phyloP scores from a whole-genome alignment of 129 eudicot genomes.

The Apium graveolens region DNA sequence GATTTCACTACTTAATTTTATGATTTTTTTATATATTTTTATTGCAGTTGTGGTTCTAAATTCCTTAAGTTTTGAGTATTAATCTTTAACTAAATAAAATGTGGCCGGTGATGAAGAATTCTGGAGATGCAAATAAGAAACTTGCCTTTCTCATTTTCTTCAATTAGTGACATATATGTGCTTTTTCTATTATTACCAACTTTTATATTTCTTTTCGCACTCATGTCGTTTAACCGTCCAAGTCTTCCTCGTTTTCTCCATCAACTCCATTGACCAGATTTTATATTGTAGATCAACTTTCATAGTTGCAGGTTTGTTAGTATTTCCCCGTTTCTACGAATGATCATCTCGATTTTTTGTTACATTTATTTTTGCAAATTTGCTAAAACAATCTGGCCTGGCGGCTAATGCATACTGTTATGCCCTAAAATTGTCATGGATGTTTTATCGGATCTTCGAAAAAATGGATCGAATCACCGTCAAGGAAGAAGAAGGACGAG shows the following conservation, averaged over 20 bases:
- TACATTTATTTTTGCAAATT: not conserved
- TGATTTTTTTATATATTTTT: too few relatives aligned
- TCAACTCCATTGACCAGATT: not conserved
- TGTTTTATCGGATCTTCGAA: too few relatives aligned
- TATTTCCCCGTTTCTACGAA: not conserved
- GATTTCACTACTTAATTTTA: too few relatives aligned
- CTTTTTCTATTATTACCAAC: not conserved
- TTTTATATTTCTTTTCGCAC: not conserved
- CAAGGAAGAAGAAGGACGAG: too few relatives aligned
- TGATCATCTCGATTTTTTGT: not conserved
- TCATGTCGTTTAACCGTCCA: not conserved
- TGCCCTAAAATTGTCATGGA: too few relatives aligned
- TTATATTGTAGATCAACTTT: not conserved
- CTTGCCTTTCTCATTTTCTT: too few relatives aligned
- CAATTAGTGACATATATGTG: not conserved
- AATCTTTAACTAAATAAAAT: too few relatives aligned
- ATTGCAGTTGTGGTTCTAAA: too few relatives aligned
- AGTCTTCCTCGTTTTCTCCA: not conserved
- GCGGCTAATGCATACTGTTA: not conserved
- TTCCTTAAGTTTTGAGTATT: too few relatives aligned
- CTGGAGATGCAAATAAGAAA: too few relatives aligned
- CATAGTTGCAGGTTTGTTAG: not conserved
- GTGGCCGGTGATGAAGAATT: not conserved
- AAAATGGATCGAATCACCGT: too few relatives aligned
- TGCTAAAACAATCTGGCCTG: not conserved